Percentiles rank a stretch among this genome's conserved stretches.
Evolutionary conservation across 106 monocot species (phyloP).

Genomic region (Vanilla planifolia): DNA sequence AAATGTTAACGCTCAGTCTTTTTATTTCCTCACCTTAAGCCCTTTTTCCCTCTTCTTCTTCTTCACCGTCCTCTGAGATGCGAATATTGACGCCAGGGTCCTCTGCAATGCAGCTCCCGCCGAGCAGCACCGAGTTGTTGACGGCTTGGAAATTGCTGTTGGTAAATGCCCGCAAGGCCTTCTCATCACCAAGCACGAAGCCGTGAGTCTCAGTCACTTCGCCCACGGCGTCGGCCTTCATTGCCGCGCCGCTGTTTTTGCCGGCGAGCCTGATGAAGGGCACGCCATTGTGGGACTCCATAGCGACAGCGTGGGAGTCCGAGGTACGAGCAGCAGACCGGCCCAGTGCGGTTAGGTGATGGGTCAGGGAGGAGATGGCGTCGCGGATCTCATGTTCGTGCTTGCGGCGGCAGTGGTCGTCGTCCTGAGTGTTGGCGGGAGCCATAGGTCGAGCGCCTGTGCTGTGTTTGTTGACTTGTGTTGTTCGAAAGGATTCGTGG

Average conservation of each 20-base stretch:
- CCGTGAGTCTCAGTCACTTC: neutral
- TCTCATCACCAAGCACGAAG: neutral
- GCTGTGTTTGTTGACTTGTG: neutral
- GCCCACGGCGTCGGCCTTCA: neutral
- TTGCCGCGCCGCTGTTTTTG: slow-evolving; percentile 10
- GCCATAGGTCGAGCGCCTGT: neutral
- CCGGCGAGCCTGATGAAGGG: slow-evolving; percentile 13
- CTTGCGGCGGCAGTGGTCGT: neutral
- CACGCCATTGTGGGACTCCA: neutral
- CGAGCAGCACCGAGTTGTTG: slow-evolving; percentile 15
- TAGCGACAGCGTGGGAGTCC: neutral
- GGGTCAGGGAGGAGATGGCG: slow-evolving; percentile 7
- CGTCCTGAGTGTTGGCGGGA: neutral
- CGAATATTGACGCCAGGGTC: slow-evolving; percentile 11
- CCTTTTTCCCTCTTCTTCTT: neutral
- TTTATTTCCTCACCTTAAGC: neutral
- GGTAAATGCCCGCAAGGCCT: slow-evolving; percentile 1
- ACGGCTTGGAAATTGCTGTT: slow-evolving; percentile 19
- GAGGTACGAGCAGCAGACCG: neutral
- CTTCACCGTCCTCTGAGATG: neutral
- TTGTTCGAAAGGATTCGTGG: neutral
- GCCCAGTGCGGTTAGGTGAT: slow-evolving; percentile 7
- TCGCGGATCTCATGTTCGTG: slow-evolving; percentile 9
- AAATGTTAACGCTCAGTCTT: too few species aligned
- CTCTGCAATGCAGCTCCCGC: slow-evolving; percentile 8